Evolutionary conservation across 2,329 filamentous ascomycete genomes (phyloP), one percentile per base, ranked within the genome.

Genomic region (Xylariaceae sp.): DNA sequence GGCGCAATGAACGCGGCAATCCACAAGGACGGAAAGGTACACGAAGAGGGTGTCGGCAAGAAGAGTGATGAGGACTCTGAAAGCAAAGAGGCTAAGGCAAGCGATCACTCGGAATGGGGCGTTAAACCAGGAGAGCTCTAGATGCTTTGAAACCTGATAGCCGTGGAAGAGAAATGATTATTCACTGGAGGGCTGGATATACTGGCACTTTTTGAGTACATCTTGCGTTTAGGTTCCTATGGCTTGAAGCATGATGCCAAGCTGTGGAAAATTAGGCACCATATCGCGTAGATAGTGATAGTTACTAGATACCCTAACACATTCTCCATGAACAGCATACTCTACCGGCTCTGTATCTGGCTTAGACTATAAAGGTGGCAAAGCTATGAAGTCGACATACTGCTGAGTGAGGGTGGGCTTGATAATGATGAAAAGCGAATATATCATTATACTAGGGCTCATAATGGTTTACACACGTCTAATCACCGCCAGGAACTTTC

Each of bases 51-150:
- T 6, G 17, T 58, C 4, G 61, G 59, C 28, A 65, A 67, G 55
- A 65, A 64, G 64, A 67, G 66, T 23, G 62, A 56, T 14, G 63
- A 65, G 23, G 65, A 59, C 4, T 54, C 44, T n/a, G 61, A 58
- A 45, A 67, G 57, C 41, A 61, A 58, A 45, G 58, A 68, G 41
- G 33, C 61, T 62, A 36, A 45, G 5, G 9, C 33, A 28, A 9
- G 14, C 2, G 17, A 33, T 44, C 11, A n/a, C n/a, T n/a, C n/a
- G n/a, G n/a, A n/a, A n/a, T n/a, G n/a, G n/a, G n/a, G n/a, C n/a
- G n/a, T n/a, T n/a, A n/a, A n/a, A n/a, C n/a, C n/a, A n/a, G n/a
- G n/a, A n/a, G n/a, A n/a, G n/a, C n/a, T n/a, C 23, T 40, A 34
- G 19, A n/a, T 8, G 24, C 44, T 26, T 34, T 16, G 8, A 29